Percentiles rank a stretch among this genome's conserved stretches.
These are phyloP conservation scores for Alloteropsis angusta DNA, from an alignment of 202 grass and related monocot genomes.

Conservation along the genomic window DNA sequence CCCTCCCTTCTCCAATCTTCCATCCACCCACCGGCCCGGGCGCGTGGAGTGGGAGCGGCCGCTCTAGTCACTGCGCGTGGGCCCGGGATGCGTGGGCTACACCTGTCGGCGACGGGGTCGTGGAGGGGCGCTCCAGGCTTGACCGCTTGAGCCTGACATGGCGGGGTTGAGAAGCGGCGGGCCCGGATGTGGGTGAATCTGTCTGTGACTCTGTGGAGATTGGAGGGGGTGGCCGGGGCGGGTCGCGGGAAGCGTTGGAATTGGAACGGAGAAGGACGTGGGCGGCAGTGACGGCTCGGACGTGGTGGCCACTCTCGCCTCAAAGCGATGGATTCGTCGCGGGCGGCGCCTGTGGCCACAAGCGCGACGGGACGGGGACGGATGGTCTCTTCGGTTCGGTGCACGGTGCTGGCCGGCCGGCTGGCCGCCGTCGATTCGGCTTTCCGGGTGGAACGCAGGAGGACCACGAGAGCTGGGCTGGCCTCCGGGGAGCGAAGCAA, in stretches of 20 bases:
- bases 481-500: not conserved
- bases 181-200: not conserved
- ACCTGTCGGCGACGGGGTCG: no score
- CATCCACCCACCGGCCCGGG: not conserved
- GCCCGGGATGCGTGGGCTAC: not conserved
- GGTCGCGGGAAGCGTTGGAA: not conserved
- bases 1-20: not conserved
- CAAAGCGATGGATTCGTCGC: not conserved
- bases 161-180: not conserved
- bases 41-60: not conserved
- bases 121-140: no score
- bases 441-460: not conserved
- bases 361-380: not conserved
- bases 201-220: not conserved
- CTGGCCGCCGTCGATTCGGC: not conserved
- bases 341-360: not conserved
- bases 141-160: not conserved
- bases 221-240: not conserved
- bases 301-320: slow-evolving; percentile 25
- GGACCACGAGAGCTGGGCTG: not conserved
- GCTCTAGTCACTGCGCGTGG: not conserved
- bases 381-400: not conserved
- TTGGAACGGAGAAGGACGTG: not conserved
- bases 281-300: not conserved
- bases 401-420: not conserved